Base-by-base conservation (phyloP, 805 yeast species). In the Schwanniomyces yamadae region DNA sequence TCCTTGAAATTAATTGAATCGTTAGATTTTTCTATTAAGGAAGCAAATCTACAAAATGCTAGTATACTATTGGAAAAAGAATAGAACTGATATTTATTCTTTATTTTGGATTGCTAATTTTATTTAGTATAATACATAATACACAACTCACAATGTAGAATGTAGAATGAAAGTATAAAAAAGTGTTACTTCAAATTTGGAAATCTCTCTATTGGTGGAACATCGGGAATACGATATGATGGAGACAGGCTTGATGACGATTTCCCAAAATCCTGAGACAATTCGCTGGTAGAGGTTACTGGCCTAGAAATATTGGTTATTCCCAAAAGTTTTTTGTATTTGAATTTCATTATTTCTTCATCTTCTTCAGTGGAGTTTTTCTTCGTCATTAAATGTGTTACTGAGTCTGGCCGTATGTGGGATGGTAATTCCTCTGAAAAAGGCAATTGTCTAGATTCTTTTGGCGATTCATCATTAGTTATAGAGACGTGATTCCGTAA, bases 41-140 rank as follows among this genome's bases (percentile, higher is more conserved):
- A 78, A 6, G 87, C 93, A 1, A 90, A 89, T 1, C 71, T 93
- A 44, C 77, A 80, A 51, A 93, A 89, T 58, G 88, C 96, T 25
- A 82, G 91, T 31, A 61, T 90, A 5, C 60, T 87, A 31, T 67
- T 89, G 22, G 96, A 90, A 44, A 58, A 53, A 35, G 62, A 55
- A 30, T 52, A 41, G 40, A 24, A 10, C 20, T 16, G 27, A 13
- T 21, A 22, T 16, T 25, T 12, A 11, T 16, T 12, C 12, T 18
- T 17, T 34, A 25, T 16, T 31, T 7, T 36, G 10, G 23, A 29
- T 30, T 22, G 17, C 29, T 24, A 24, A 33, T 23, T 14, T 31
- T 23, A 22, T 10, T 22, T 16, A 14, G 21, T 14, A 21, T 19
- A 35, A n/a, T 36, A 28, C 10, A 13, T 16, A 3, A 17, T 19